Base-by-base conservation (phyloP, 2,329 filamentous ascomycete genomes). In the Rhinocladiella similis region DNA sequence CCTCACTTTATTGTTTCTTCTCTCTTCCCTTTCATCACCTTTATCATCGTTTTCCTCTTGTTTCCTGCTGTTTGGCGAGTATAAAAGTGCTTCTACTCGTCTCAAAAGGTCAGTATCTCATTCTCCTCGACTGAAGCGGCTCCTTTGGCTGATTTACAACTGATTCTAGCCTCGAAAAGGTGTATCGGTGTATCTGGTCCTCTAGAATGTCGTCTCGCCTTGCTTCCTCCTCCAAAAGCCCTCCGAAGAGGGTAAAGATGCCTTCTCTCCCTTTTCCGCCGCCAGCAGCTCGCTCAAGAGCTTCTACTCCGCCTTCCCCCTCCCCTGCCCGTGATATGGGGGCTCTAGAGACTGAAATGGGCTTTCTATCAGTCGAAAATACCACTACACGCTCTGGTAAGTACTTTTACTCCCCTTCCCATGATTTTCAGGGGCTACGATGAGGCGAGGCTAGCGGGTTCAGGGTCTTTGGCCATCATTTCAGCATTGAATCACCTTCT, bases 181-280 rank as follows among this genome's bases (percentile, higher is more conserved):
- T 18, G 2, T n/a, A 16, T 18, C 22, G 45, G 43, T 18, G 2
- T n/a, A 16, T 18, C 22, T 43, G 47, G 16, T 6, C 35, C 42
- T 19, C 29, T 9, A 43, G n/a, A 29, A 57, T 57, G 55, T 18
- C 55, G 3, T 54, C 55, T 5, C 29, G 41, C 13, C 46, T 51
- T 10, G 29, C 51, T 14, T 41, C 51, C 5, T 50, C 55, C 18
- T 29, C 35, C 22, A 33, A 41, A 12, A 47, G 48, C 20, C 42
- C 49, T 18, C 43, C 54, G 5, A 33, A 27, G 14, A 27, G 43
- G 20, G 35, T 53, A 3, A 27, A 43, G 7, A 39, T 49, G 36
- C 43, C 49, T 33, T 33, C 49, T 14, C 27, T 56, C 14, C 54
- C 49, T 13, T 12, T 45, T 12, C n/a, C n/a, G 10, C 10, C 12